Conservation (phyloP, 2,329 filamentous ascomycete genomes). For the Fusarium ambrosium region DNA sequence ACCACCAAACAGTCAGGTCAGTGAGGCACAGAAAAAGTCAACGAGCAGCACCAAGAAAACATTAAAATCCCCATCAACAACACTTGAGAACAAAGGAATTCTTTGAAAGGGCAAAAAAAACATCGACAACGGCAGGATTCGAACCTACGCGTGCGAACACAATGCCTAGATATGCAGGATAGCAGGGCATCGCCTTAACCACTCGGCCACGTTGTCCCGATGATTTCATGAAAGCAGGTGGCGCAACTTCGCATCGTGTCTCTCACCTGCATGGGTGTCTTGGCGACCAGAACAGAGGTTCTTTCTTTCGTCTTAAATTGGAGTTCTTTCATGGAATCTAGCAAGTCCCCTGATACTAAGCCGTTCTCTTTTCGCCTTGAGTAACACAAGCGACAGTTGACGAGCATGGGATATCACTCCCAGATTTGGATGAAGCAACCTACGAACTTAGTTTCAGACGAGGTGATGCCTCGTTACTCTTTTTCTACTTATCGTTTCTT, state of each 20-base stretch:
- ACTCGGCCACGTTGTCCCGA: not conserved
- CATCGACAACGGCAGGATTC: not conserved
- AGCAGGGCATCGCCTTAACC: constrained; percentile 4
- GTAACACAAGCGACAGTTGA: rapidly evolving
- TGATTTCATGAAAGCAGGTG: not conserved
- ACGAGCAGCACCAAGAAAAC: not conserved
- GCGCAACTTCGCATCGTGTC: not conserved
- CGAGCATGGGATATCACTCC: not conserved
- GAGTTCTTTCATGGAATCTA: not conserved
- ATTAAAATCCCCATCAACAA: too few species aligned
- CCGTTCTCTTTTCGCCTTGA: not conserved
- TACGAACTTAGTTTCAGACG: not conserved
- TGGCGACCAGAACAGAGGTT: not conserved
- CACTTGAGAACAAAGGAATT: not conserved
- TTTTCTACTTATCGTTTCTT: not conserved
- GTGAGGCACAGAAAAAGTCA: not conserved
- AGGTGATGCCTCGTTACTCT: not conserved
- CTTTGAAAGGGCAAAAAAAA: not conserved
- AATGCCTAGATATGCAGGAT: not conserved
- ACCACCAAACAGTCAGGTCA: not conserved
- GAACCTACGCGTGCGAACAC: constrained; percentile 1
- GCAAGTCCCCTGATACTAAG: not conserved
- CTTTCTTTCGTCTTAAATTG: not conserved
- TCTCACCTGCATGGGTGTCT: not conserved
- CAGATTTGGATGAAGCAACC: not conserved